phyloP scores from a whole-genome alignment of 2,329 filamentous ascomycete species.

The Rutstroemia sydowiana region DNA sequence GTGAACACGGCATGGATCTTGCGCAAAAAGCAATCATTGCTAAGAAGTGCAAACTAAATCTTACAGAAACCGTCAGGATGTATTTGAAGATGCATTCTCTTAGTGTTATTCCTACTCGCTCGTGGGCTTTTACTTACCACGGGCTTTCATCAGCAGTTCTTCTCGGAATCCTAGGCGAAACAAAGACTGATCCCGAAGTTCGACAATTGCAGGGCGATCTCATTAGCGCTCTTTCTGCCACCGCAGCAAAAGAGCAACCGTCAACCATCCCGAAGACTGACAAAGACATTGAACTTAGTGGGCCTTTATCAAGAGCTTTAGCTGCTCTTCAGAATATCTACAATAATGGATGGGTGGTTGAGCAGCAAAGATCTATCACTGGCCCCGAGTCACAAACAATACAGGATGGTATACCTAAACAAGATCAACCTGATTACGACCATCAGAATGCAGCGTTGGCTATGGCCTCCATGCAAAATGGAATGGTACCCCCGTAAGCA shows the following conservation, averaged over 20 bases:
- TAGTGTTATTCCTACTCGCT: slow-evolving; percentile 57
- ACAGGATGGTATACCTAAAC: slow-evolving; percentile 7
- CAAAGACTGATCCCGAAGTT: slow-evolving; percentile 55
- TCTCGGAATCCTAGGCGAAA: slow-evolving; percentile 55
- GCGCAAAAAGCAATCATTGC: slow-evolving; percentile 48
- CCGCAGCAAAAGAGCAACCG: slow-evolving; percentile 51
- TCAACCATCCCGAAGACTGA: slow-evolving; percentile 20
- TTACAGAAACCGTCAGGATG: slow-evolving; percentile 60
- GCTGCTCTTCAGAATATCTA: slow-evolving; percentile 59
- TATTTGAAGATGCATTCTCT: slow-evolving; percentile 63
- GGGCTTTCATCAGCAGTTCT: slow-evolving; percentile 58
- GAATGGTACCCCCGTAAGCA: slow-evolving; percentile 31
- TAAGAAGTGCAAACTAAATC: slow-evolving; percentile 52
- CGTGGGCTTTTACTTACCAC: slow-evolving; percentile 63
- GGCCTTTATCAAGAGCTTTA: slow-evolving; percentile 53
- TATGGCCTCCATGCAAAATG: slow-evolving; percentile 59
- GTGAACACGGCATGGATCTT: slow-evolving; percentile 41
- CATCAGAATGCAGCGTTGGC: slow-evolving; percentile 53
- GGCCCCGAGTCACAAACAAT: slow-evolving; percentile 10
- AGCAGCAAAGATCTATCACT: slow-evolving; percentile 30
- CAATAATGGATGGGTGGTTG: slow-evolving; percentile 53
- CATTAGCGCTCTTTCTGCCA: slow-evolving; percentile 55
- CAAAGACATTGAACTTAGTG: slow-evolving; percentile 32
- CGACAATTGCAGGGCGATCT: slow-evolving; percentile 57
- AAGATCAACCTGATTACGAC: slow-evolving; percentile 24